Evolutionary conservation across 495 filamentous ascomycete genomes (phyloP).

Genomic region (Daldinia concentrica): DNA sequence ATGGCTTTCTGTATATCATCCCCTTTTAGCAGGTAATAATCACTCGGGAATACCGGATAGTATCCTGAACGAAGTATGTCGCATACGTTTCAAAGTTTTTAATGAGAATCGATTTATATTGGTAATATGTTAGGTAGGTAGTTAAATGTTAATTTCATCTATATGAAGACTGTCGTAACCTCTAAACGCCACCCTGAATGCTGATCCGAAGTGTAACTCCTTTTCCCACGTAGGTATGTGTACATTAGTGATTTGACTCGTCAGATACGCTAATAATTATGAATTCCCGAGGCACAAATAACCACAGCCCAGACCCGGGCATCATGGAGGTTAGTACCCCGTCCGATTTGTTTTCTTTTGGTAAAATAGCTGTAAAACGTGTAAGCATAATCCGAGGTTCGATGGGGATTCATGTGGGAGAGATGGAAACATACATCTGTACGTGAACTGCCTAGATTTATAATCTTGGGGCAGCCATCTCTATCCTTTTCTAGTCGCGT

Average conservation of each 20-base stretch:
- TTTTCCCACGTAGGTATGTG: not conserved
- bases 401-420: not conserved
- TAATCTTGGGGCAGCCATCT: constrained; percentile 99
- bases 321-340: constrained; percentile 50
- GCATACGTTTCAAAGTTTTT: constrained; percentile 20
- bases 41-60: constrained; percentile 6
- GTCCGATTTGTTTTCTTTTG: constrained; percentile 65
- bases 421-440: constrained; percentile 78
- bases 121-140: constrained; percentile 4
- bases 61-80: constrained; percentile 25
- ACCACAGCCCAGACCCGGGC: constrained; percentile 54
- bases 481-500: constrained; percentile 96
- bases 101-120: constrained; percentile 18
- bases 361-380: constrained; percentile 55
- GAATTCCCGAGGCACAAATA: constrained; percentile 2
- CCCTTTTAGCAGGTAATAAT: constrained; percentile 32
- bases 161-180: constrained; percentile 25
- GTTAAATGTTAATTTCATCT: constrained; percentile 23
- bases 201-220: constrained; percentile 23
- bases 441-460: constrained; percentile 93
- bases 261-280: not conserved
- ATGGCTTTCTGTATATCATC: constrained; percentile 33
- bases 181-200: constrained; percentile 43
- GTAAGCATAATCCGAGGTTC: constrained; percentile 40
- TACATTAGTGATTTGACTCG: constrained; percentile 10